These are phyloP conservation scores for Alternaria ethzedia DNA, from an alignment of 2,329 filamentous ascomycete genomes.

Conservation along the genomic window DNA sequence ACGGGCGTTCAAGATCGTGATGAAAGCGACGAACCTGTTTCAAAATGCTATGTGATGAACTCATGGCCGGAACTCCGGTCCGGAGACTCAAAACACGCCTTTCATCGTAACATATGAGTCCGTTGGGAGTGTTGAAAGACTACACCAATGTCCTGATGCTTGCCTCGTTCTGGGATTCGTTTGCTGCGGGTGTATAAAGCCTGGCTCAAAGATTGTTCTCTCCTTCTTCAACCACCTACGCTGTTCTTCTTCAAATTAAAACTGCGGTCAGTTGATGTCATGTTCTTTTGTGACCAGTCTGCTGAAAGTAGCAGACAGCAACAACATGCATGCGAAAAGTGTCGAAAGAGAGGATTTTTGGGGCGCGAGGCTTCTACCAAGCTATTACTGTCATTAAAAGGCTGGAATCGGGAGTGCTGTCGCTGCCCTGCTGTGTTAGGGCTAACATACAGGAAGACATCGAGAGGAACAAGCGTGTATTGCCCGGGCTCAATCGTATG, in stretches of 20 bases:
- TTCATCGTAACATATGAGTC: fast-evolving
- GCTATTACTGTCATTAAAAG: neutral
- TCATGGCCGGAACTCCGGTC: neutral
- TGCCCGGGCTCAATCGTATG: too few relatives aligned
- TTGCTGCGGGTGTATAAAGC: neutral
- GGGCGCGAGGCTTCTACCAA: neutral
- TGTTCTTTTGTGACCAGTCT: too few relatives aligned
- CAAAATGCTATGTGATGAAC: neutral
- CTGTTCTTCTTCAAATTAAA: neutral
- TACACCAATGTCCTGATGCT: neutral
- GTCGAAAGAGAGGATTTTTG: neutral
- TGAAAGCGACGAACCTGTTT: neutral
- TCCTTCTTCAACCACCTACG: neutral
- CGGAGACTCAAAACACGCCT: fast-evolving
- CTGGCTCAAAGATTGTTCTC: fast-evolving
- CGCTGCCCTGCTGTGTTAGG: too few relatives aligned
- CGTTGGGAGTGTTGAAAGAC: neutral
- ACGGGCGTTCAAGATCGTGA: neutral
- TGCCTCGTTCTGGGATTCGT: neutral
- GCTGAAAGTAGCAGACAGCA: too few relatives aligned
- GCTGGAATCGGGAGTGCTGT: too few relatives aligned
- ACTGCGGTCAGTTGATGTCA: too few relatives aligned
- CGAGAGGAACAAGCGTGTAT: too few relatives aligned
- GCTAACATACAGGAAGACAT: too few relatives aligned
- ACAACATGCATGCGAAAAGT: neutral